Base-by-base conservation (phyloP, 768 basidiomycete species). In the Boletus huronensis region DNA sequence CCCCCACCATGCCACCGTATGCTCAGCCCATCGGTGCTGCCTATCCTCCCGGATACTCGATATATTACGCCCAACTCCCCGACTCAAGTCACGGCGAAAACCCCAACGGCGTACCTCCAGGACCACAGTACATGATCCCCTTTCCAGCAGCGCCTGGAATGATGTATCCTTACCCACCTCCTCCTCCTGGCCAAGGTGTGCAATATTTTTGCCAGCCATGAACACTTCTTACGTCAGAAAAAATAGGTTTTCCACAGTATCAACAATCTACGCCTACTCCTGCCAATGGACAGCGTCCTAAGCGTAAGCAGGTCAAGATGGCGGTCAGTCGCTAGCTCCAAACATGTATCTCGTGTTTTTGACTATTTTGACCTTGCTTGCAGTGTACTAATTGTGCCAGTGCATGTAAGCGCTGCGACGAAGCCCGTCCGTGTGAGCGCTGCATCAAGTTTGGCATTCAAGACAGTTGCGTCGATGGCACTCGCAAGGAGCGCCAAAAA, bases 401-500 rank as follows among this genome's bases (percentile, higher is more conserved):
- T 23, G 80, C 80, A 9, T 82, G 80, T 65, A 82, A 82, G 65
- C 77, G 81, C 21, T 82, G 80, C 47, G 80, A 82, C 59, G 81
- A 83, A 34, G 69, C 71, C 6, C 80, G 84, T 41, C 84, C 84
- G 2, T 87, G 84, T 67, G 79, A 80, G 50, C 78, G 84, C 28
- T 87, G 84, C 59, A 64, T 78, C 55, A 85, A 84, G 66, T 85
- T 85, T 60, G 83, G 82, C 3, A 74, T 84, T 32, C 75, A 77
- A 13, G 74, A 79, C 26, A 69, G 75, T n/a, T 87, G 84, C 58
- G 59, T 77, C 3, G 84, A 87, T 59, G 83, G 84, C 2, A 72
- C 78, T 17, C 73, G 85, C 57, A 87, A 87, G 64, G 84, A 85
- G 66, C 76, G 85, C 53, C 83, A 84, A 62, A 81, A 80, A 46